Base-by-base conservation (phyloP, 2,329 filamentous ascomycete species). In the Diplodia mutila region DNA sequence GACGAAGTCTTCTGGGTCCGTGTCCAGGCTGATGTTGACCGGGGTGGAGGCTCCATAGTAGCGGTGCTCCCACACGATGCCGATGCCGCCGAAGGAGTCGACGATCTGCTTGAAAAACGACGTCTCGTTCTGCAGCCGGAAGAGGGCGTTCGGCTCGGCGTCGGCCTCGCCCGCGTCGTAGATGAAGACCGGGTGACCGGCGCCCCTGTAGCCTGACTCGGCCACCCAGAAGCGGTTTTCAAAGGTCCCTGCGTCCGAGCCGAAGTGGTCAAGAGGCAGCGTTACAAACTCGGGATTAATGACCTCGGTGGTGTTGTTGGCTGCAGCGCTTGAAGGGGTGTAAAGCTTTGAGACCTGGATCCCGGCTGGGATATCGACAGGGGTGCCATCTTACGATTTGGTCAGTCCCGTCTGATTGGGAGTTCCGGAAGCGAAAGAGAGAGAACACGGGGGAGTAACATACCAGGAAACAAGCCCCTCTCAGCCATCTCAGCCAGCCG, bases 41-140 rank as follows among this genome's bases (percentile, higher is more conserved):
- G 78, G 78, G 1, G 74, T 73, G 0, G 80, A 82, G 23, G 77
- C 76, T n/a, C 80, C 80, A 55, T 82, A 79, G 66, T 75, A 82
- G 37, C 80, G 75, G 66, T 80, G 78, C 69, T 80, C 78, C 77
- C 78, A 80, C 0, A 78, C 74, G 49, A 80, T 78, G 4, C 78
- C 78, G 51, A 80, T 72, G 67, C 64, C 53, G 32, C 64, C 64
- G 27, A 59, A 66, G 2, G n/a, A 1, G 5, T 66, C 64, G 4
- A 66, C 53, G 4, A 66, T 51, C 34, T 49, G 46, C 27, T 53
- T 66, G 53, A 66, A 66, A 14, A 66, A 66, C 16, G 57, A 61
- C 8, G 57, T 61, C n/a, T 21, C 46, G 18, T 67, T 42, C 12
- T 67, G 32, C 16, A 61, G 55, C 12, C 37, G 39, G 37, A 48